phyloP scores from a whole-genome alignment of 2,329 filamentous ascomycete genomes.

The Fonsecaea pedrosoi region DNA sequence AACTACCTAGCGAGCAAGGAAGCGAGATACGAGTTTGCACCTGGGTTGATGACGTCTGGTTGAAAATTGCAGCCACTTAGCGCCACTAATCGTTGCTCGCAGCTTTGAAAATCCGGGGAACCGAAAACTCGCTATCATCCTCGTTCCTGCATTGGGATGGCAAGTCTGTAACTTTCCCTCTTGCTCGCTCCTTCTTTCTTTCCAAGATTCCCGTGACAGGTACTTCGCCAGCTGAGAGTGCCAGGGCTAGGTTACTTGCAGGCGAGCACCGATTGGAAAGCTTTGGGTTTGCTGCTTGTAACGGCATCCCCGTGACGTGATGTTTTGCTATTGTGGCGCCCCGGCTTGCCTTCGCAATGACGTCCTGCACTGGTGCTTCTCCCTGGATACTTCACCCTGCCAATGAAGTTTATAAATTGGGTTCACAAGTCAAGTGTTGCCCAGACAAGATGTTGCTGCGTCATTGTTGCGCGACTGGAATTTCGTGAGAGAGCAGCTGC shows the following conservation, averaged over 20 bases:
- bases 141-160: slow-evolving; percentile 3
- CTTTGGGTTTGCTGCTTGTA: neutral
- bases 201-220: neutral
- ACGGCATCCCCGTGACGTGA: slow-evolving; percentile 1
- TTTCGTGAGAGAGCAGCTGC: neutral
- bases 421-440: neutral
- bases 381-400: neutral
- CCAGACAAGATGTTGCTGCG: neutral
- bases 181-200: neutral
- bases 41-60: neutral
- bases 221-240: neutral
- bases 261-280: neutral
- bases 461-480: neutral
- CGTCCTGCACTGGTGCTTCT: neutral
- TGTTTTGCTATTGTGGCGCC: neutral
- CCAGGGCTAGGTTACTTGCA: neutral
- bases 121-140: neutral
- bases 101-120: slow-evolving; percentile 1
- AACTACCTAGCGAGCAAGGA: no score
- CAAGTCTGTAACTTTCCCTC: slow-evolving; percentile 1
- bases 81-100: neutral
- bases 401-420: neutral
- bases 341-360: neutral
- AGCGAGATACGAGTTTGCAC: neutral
- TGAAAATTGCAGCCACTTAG: neutral